These are phyloP conservation scores for Achaetomiella virescens DNA, from an alignment of 495 filamentous ascomycete species.

Conservation along the genomic window DNA sequence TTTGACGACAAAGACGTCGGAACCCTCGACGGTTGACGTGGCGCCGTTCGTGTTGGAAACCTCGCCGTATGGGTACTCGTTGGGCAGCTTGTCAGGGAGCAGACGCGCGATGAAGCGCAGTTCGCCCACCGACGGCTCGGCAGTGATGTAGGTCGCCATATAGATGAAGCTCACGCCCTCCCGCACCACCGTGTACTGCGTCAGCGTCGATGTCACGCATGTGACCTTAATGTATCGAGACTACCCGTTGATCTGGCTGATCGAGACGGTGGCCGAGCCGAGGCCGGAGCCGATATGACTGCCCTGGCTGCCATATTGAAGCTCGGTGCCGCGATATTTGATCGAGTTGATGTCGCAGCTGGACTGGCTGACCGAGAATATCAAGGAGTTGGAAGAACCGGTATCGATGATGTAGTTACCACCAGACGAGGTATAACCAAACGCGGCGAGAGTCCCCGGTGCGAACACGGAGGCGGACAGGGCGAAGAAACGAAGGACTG, in stretches of 20 bases:
- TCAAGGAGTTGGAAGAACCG: slow-evolving; percentile 46
- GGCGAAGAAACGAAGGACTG: slow-evolving; percentile 16
- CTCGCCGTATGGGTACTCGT: slow-evolving; percentile 46
- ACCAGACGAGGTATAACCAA: slow-evolving; percentile 39
- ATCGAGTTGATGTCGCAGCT: slow-evolving; percentile 62
- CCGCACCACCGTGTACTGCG: slow-evolving; percentile 57
- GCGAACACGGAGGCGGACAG: slow-evolving; percentile 29
- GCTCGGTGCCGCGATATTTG: slow-evolving; percentile 50
- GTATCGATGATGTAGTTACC: slow-evolving; percentile 49
- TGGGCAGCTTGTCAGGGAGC: slow-evolving; percentile 48
- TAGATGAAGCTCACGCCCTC: slow-evolving; percentile 54
- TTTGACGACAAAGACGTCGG: slow-evolving; percentile 56
- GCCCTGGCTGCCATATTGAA: slow-evolving; percentile 47
- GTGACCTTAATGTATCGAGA: slow-evolving; percentile 55
- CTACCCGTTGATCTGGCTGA: slow-evolving; percentile 34
- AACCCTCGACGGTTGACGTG: slow-evolving; percentile 51
- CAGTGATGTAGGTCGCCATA: slow-evolving; percentile 58
- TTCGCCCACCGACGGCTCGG: slow-evolving; percentile 55
- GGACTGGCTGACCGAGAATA: slow-evolving; percentile 50
- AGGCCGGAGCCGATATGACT: slow-evolving; percentile 58
- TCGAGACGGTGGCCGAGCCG: slow-evolving; percentile 51
- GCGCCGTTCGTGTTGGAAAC: slow-evolving; percentile 47
- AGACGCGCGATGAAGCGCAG: slow-evolving; percentile 60
- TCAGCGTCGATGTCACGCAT: slow-evolving; percentile 53
- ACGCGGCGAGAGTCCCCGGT: slow-evolving; percentile 33